Evolutionary conservation across 2,329 filamentous ascomycete species (phyloP).

Genomic region (Penicillium palitans): DNA sequence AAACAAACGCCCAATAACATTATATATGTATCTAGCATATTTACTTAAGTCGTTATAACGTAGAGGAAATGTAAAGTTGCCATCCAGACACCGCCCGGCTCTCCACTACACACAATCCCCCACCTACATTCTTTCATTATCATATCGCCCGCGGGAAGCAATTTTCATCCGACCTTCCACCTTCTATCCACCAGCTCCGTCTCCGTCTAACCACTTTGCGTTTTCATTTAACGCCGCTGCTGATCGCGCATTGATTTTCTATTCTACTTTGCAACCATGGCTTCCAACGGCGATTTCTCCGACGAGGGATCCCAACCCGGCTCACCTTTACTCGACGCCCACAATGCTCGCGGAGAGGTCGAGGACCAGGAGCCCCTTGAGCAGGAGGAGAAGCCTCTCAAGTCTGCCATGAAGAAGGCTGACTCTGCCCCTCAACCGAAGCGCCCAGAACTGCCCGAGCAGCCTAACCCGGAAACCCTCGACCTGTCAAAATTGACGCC

Average conservation of each 20-base stretch:
- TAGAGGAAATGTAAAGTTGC: conserved; percentile 10
- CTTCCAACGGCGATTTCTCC: conserved; percentile 57
- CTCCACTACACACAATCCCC: conserved; percentile 42
- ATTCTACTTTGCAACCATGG: conserved; percentile 48
- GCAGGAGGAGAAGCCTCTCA: conserved; percentile 64
- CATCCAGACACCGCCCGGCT: conserved; percentile 34
- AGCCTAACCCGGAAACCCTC: conserved; percentile 88
- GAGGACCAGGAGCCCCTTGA: conserved; percentile 71
- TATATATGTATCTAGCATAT: background rate
- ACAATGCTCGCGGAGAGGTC: conserved; percentile 65
- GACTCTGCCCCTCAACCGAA: conserved; percentile 57
- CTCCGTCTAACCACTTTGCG: conserved; percentile 16
- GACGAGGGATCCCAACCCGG: conserved; percentile 57
- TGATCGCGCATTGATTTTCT: conserved; percentile 22
- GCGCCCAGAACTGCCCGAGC: conserved; percentile 73
- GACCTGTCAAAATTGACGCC: conserved; percentile 79
- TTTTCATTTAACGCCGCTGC: conserved; percentile 16
- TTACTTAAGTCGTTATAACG: background rate
- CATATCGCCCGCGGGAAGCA: conserved; percentile 39
- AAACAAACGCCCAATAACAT: background rate
- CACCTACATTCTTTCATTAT: conserved; percentile 36
- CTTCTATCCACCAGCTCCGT: conserved; percentile 5
- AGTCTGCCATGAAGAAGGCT: conserved; percentile 84
- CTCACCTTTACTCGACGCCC: conserved; percentile 52
- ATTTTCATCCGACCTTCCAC: conserved; percentile 37